Base-by-base conservation (phyloP, 768 basidiomycete species). In the Harrya chromipes region DNA sequence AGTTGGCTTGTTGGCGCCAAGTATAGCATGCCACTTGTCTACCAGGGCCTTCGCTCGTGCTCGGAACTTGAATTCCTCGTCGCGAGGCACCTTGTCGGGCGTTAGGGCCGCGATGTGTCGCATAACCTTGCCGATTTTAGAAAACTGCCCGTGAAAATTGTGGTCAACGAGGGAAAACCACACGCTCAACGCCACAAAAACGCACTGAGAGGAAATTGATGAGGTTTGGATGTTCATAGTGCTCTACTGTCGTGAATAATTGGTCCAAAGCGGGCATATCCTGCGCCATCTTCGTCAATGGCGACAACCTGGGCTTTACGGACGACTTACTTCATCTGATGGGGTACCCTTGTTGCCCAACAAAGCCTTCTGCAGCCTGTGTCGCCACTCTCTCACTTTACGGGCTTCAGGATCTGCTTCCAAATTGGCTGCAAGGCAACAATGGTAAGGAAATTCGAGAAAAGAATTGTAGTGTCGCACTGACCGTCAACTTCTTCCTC, bases 381-480 rank as follows among this genome's bases (percentile, higher is more conserved):
- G 92, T 57, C 94, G 77, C 93, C 94, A 95, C 50, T 90, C 87
- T 62, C 88, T 84, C 59, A 94, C 91, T 66, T 85, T 84, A 47
- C 72, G 60, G 20, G 83, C 86, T 53, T 87, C 85, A 2, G 76
- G 77, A 65, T 87, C 83, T 42, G 66, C 71, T 36, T 72, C 68
- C 46, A 83, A 54, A 44, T 74, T 73, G 49, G 73, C 75, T 75
- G 43, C 20, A 41, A 40, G 14, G 6, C 27, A 44, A 31, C 1
- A 11, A 27, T 40, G 35, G 50, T 59, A 42, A 61, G 48, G 5
- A 54, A 16, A 46, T 6, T 13, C 8, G 17, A 46, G 17, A 31
- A 43, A 23, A 4, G 14, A 46, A 49, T 46, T 6, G 47, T 45
- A 19, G 36, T 33, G 45, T 54, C 82, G 67, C n/a, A 12, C 48